These are phyloP conservation scores for Podaxis mareebaensis DNA, from an alignment of 768 basidiomycete genomes.

Conservation along the genomic window DNA sequence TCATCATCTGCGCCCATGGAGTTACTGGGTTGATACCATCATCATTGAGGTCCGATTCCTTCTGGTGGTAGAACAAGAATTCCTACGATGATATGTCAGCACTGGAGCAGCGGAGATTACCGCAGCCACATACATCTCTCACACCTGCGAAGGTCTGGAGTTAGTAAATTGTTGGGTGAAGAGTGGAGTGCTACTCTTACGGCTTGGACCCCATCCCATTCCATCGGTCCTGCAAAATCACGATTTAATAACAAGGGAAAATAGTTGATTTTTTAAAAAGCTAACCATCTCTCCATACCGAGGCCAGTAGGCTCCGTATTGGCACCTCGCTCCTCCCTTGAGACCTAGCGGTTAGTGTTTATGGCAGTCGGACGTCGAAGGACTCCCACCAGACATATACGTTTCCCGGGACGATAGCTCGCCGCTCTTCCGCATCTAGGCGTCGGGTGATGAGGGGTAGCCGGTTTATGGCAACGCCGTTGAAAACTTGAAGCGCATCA, in stretches of 20 bases:
- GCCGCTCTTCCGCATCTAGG: slow-evolving; percentile 80
- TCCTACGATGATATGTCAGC: slow-evolving; percentile 46
- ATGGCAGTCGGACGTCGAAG: neutral
- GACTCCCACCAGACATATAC: slow-evolving; percentile 70
- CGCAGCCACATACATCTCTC: slow-evolving; percentile 43
- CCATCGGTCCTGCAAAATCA: slow-evolving; percentile 45
- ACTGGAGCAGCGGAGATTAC: slow-evolving; percentile 14
- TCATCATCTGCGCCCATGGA: slow-evolving; percentile 76
- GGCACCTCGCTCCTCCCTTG: slow-evolving; percentile 78
- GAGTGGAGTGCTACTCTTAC: slow-evolving; percentile 41
- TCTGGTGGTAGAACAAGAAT: slow-evolving; percentile 84
- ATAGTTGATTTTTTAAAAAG: slow-evolving; percentile 5
- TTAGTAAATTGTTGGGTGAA: slow-evolving; percentile 10
- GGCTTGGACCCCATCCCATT: slow-evolving; percentile 84
- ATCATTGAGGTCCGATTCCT: slow-evolving; percentile 64
- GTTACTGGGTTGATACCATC: slow-evolving; percentile 58
- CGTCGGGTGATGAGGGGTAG: slow-evolving; percentile 80
- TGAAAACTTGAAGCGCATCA: slow-evolving; percentile 81
- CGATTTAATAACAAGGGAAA: slow-evolving; percentile 7
- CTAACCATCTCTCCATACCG: slow-evolving; percentile 83
- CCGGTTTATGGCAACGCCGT: slow-evolving; percentile 67
- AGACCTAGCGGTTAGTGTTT: neutral
- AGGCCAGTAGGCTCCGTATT: slow-evolving; percentile 81
- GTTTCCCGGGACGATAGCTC: slow-evolving; percentile 71
- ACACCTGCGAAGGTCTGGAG: slow-evolving; percentile 38